Percentiles rank a stretch among this genome's conserved stretches.
phyloP scores from a whole-genome alignment of 225 moss, liverwort and hornwort species.

The Pseudisothecium myosuroides region DNA sequence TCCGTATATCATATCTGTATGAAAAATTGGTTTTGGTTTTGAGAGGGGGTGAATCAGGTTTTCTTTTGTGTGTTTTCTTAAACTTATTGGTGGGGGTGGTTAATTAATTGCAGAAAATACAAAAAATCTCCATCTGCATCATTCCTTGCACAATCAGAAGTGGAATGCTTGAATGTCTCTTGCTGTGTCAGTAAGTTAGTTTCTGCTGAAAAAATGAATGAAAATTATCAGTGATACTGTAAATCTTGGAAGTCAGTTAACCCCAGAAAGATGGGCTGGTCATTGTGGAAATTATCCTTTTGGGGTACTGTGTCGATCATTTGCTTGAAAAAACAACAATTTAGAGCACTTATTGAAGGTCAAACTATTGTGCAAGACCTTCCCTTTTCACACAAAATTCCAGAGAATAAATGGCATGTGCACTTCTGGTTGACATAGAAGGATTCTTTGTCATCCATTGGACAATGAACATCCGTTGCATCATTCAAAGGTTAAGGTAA shows the following conservation, averaged over 20 bases:
- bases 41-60: fast-evolving
- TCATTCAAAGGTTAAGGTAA: neutral
- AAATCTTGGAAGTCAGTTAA: neutral
- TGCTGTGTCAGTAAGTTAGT: neutral
- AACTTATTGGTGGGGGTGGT: neutral
- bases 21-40: neutral
- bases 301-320: neutral
- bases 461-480: fast-evolving
- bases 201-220: neutral
- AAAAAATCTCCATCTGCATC: neutral
- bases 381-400: neutral
- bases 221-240: neutral
- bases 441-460: neutral
- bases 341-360: neutral
- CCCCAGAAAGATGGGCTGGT: fast-evolving
- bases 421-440: neutral
- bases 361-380: neutral
- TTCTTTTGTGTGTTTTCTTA: no score
- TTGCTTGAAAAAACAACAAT: no score
- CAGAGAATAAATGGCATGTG: neutral
- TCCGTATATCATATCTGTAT: neutral
- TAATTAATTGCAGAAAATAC: neutral
- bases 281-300: neutral
- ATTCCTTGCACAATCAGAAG: neutral
- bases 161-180: neutral